Evolutionary conservation across 108 stramenopile species (phyloP), one percentile per base, ranked within the genome.

Genomic region (Mayamaea pseudoterrestris): DNA sequence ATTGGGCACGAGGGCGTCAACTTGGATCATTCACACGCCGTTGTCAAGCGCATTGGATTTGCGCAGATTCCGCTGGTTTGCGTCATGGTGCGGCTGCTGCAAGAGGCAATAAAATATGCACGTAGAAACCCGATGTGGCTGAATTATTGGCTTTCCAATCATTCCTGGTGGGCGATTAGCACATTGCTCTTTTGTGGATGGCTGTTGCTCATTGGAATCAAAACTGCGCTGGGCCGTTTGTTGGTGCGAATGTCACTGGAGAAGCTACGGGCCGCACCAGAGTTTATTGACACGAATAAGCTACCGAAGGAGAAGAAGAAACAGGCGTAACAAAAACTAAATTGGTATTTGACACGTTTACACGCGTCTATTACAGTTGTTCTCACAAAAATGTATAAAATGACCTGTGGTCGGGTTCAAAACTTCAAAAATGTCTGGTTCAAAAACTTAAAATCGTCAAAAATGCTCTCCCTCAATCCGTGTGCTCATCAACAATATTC

Each of bases 1-100:
- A 80, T 83, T 59, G 81, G 86, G 0, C 87, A 86, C 47, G 88
- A 90, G 55, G 83, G 76, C 0, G 65, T 84, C 4, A 77, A 83
- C 60, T 57, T 95, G 20, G 91, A 95, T 54, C 80, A 85, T 43
- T 83, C 88, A 12, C 92, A 96, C 61, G 87, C 93, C 6, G 93
- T 94, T 9, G 89, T 92, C 23, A 89, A 91, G 48, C 69, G 95
- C 14, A 53, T 94, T 11, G 93, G 90, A n/a, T 61, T 96, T 27
- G 86, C 95, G 6, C 88, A 89, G 58, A 67, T 96, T 3, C 95
- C 95, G 5, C 66, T 96, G 23, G 89, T 90, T 37, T 94, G 89
- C 53, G 93, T 96, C 53, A 73, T 84, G 65, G 57, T 78, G 34
- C 76, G 87, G 21, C 85, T 80, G 36, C 46, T 85, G 26, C 60